These are phyloP conservation scores for Pontederia crassipes DNA, from an alignment of 176 grass and related monocot species.

Conservation along the genomic window DNA sequence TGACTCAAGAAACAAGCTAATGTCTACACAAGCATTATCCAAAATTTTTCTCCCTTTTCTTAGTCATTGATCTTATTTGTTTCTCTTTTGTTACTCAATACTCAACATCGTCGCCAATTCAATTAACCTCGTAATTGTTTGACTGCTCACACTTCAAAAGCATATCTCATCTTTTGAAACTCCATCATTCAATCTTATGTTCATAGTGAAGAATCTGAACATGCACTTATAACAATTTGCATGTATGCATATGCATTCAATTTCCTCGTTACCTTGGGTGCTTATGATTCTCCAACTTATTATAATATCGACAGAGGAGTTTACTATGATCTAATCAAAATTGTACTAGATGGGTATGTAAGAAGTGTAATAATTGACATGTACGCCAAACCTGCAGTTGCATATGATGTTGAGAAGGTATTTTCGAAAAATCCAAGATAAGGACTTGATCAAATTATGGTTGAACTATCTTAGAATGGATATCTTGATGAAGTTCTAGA, in stretches of 20 bases:
- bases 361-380: slow-evolving; percentile 23
- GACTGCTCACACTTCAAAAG: slow-evolving; percentile 10
- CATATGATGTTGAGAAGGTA: slow-evolving; percentile 15
- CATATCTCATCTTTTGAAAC: slow-evolving; percentile 26
- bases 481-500: slow-evolving; percentile 12
- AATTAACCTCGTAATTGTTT: too few species aligned
- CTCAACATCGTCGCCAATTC: too few species aligned
- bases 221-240: slow-evolving; percentile 1
- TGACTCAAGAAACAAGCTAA: too few species aligned
- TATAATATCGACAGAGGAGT: slow-evolving; percentile 11
- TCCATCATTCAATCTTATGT: slow-evolving; percentile 21
- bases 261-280: slow-evolving; percentile 10
- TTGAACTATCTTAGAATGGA: slow-evolving; percentile 8
- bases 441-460: slow-evolving; percentile 20
- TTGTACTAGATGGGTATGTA: slow-evolving; percentile 6
- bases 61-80: too few species aligned
- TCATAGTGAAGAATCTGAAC: slow-evolving; percentile 16
- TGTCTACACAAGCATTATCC: too few species aligned
- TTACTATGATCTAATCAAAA: slow-evolving; percentile 22
- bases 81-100: too few species aligned
- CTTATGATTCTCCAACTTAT: slow-evolving; percentile 21
- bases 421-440: slow-evolving; percentile 6
- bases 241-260: slow-evolving; percentile 21
- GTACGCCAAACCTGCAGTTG: slow-evolving; percentile 14
- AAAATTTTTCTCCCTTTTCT: too few species aligned